Evolutionary conservation across 108 stramenopile species (phyloP), one percentile per base, ranked within the genome.

Genomic region (Skeletonema potamos): DNA sequence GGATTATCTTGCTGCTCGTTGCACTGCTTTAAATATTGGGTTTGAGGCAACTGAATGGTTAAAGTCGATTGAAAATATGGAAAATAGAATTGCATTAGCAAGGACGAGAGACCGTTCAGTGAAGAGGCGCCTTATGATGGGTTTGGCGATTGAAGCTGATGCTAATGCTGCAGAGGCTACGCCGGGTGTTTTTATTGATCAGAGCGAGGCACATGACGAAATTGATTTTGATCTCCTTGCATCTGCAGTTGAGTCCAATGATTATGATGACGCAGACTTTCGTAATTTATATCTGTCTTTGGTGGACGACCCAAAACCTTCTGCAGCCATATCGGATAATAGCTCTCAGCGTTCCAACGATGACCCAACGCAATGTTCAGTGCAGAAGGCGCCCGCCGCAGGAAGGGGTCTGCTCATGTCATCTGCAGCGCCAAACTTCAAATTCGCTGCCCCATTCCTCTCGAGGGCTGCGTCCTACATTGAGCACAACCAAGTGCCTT

Each of bases 41-140:
- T 79, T 92, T 18, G 87, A 91, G 36, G 94, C 87, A 1, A 73
- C 84, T 30, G 66, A 70, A 1, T 95, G 89, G 89, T 43, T 95
- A 48, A 68, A 57, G 56, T 88, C 86, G 56, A 89, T 91, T 15
- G 94, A 95, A 36, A 82, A 88, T n/a, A 88, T 91, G 76, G 92
- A 92, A 30, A 68, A 87, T 10, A 76, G 94, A 12, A 71, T 84
- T 12, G 87, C 90, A 0, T 65, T 86, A 58, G 89, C 88, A 24
- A 91, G 82, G 76, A 85, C 90, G 54, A 80, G 87, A 12, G 82
- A 84, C 6, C 72, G 89, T 9, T 75, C 87, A 68, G 85, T 86
- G 0, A 77, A 81, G 27, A 65, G 94, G 41, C 89, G 88, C 66
- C 37, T 81, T 37, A 86, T 95, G 89, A 92, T 92, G 90, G 94